These are phyloP conservation scores for Pichia heedii DNA, from an alignment of 805 yeast species.

Conservation along the genomic window DNA sequence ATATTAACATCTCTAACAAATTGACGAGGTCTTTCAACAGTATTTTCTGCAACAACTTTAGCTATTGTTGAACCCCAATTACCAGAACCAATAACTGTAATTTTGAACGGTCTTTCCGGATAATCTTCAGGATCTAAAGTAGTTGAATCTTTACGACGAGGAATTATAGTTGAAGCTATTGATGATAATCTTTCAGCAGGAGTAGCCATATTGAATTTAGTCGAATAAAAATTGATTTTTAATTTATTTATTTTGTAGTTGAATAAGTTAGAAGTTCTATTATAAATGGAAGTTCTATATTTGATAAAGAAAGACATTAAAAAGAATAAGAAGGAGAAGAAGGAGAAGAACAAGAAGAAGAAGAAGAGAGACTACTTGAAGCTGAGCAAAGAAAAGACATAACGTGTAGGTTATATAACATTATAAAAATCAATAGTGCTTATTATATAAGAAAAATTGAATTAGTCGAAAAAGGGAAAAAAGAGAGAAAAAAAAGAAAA, in stretches of 20 bases:
- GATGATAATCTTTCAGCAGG: slow-evolving; percentile 20
- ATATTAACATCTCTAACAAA: slow-evolving; percentile 72
- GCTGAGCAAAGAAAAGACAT: not conserved
- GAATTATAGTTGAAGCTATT: slow-evolving; percentile 14
- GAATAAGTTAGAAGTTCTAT: not conserved
- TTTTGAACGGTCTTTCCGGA: slow-evolving; percentile 35
- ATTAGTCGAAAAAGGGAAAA: no score
- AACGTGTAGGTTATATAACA: no score
- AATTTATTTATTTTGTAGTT: not conserved
- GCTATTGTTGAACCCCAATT: slow-evolving; percentile 99
- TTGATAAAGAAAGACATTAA: not conserved
- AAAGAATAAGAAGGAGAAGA: not conserved
- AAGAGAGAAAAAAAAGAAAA: no score
- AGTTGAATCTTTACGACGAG: slow-evolving; percentile 13
- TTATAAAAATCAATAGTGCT: no score
- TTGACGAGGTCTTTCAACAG: slow-evolving; percentile 58
- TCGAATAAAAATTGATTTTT: not conserved
- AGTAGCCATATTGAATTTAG: slow-evolving; percentile 11
- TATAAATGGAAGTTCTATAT: not conserved
- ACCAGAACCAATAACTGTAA: slow-evolving; percentile 88
- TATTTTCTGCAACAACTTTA: slow-evolving; percentile 86
- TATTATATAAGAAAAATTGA: no score
- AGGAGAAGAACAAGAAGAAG: not conserved
- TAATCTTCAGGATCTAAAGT: slow-evolving; percentile 14
- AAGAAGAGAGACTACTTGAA: not conserved